phyloP scores from a whole-genome alignment of 306 rosid genomes.

The Lagenaria siceraria region DNA sequence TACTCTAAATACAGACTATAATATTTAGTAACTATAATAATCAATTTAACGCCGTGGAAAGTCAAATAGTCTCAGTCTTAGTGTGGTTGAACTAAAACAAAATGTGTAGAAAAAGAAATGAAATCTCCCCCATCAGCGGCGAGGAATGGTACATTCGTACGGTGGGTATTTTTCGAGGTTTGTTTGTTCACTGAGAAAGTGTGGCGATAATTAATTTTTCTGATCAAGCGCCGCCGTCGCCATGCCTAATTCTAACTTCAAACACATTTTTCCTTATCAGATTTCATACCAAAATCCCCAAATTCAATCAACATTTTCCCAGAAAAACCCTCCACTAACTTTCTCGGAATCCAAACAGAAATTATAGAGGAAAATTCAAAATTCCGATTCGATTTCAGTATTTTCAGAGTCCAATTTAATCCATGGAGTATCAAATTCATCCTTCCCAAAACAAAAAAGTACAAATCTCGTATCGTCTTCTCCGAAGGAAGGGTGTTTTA shows the following conservation, averaged over 20 bases:
- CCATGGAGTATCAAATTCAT: no score
- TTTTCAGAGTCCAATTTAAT: background rate
- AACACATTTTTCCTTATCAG: background rate
- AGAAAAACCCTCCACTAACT: background rate
- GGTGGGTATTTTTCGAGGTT: background rate
- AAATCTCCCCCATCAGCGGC: background rate
- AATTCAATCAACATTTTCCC: background rate
- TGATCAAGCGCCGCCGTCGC: background rate
- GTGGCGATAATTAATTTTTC: background rate
- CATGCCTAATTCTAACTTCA: background rate
- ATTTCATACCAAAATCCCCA: background rate
- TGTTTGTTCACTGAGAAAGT: conserved; percentile 2
- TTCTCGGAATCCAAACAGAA: background rate
- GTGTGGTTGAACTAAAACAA: no score
- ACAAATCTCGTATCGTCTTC: background rate
- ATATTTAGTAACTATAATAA: no score
- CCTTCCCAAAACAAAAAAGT: no score
- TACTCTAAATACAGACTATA: no score
- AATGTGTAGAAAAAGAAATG: background rate
- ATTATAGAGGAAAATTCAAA: background rate
- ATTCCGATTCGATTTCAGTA: background rate
- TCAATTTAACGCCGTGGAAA: no score
- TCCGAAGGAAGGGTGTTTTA: background rate
- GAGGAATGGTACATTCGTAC: background rate
- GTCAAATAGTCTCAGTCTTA: no score